Evolutionary conservation across 441 rosid genomes (phyloP), one percentile per base, ranked within the genome.

Genomic region (Gossypium davidsonii): DNA sequence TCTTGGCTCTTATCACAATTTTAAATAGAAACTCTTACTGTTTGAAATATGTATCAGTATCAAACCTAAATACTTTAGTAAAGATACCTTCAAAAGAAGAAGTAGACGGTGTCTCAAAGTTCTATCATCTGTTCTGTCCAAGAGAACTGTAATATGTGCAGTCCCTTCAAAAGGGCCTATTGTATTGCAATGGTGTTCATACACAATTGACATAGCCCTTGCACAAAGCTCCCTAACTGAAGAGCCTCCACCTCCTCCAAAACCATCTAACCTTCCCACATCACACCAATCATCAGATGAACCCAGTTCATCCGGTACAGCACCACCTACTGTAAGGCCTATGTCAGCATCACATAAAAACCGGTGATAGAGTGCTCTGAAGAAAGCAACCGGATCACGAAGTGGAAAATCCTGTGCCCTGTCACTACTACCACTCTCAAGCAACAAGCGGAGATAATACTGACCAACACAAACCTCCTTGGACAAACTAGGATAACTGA

Each of bases 391-490:
- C 51, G 99, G 98, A 81, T 96, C 95, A 49, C 98, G 97, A 77
- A 96, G 82, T 44, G 99, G 99, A 85, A 96, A 96, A 83, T 93
- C 99, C 69, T 92, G 98, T 68, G 97, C 96, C 83, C 92, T 90
- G 85, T 93, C 96, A 85, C 79, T 78, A 82, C 89, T 90, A 70
- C 97, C 87, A 83, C 95, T 90, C 78, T 96, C 99, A 82, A 96
- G 99, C 79, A 96, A 90, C 88, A 96, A 83, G 15, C 99, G 94
- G 68, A 96, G 82, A 85, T 96, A 96, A 87, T 96, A 96, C 74
- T 96, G 99, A 53, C 99, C 99, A 26, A 96, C 99, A 80, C 99
- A 96, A 61, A 96, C 98, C 90, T 96, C 99, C 84, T 96, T 96
- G 52, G 99, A 90, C 78, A 96, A 88, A 82, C 99, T 93, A 78